phyloP scores from a whole-genome alignment of 2,329 filamentous ascomycete species.

The Colletotrichum sp. region DNA sequence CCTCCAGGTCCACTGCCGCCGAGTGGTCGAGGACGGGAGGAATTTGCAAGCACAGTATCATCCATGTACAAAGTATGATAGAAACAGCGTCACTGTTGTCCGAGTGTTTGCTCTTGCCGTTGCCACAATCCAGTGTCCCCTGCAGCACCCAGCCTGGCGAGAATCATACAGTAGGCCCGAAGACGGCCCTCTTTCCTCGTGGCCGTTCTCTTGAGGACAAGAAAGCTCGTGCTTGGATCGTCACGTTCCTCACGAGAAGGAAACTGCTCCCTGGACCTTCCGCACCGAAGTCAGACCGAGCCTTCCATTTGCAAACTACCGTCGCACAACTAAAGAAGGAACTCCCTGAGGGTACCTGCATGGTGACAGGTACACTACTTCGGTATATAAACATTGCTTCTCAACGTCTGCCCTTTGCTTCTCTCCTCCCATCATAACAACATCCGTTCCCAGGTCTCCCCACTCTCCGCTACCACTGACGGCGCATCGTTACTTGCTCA shows the following conservation, averaged over 20 bases:
- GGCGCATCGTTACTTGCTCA: not conserved
- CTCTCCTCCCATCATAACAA: not conserved
- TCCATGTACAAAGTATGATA: not conserved
- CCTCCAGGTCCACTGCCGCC: not conserved
- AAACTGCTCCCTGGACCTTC: not conserved
- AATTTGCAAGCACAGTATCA: not conserved
- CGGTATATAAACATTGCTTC: not conserved
- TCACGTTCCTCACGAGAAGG: not conserved
- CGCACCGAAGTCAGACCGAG: not conserved
- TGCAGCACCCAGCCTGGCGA: fast-evolving
- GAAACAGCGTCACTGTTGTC: not conserved
- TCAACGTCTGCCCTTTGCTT: not conserved
- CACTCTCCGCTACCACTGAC: not conserved
- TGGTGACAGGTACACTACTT: no score
- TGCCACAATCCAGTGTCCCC: not conserved
- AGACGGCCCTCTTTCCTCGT: not conserved
- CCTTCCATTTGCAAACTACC: not conserved
- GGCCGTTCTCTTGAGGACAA: not conserved
- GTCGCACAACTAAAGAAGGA: not conserved
- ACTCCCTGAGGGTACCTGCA: not conserved
- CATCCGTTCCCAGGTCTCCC: not conserved
- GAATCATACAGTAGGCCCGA: not conserved
- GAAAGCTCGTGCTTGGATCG: not conserved
- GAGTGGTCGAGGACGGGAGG: not conserved
- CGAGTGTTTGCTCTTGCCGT: not conserved